A percentile compares a stretch with the other conserved stretches of the same genome.
Conservation (phyloP, 2,329 filamentous ascomycete species). For the Ambrosiella beaveri region DNA sequence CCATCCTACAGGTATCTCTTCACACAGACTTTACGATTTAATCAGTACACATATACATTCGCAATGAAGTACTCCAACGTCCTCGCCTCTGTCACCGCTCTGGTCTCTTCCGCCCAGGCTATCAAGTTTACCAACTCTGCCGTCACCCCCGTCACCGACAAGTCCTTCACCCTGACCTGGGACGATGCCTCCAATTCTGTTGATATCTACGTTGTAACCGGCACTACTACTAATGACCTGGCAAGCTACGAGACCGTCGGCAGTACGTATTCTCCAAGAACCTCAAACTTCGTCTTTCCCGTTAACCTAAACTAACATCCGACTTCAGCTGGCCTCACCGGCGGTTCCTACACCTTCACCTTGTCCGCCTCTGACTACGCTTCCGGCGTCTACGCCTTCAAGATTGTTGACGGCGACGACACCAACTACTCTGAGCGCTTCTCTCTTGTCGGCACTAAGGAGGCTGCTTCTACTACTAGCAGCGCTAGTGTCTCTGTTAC, state of each 20-base stretch:
- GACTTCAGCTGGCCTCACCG: conserved; percentile 20
- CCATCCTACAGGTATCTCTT: conserved; percentile 1
- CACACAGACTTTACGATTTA: conserved; percentile 1
- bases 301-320: not conserved
- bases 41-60: conserved; percentile 15
- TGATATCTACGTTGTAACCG: conserved; percentile 37
- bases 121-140: conserved; percentile 18
- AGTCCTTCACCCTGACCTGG: conserved; percentile 36
- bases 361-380: conserved; percentile 20
- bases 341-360: conserved; percentile 23
- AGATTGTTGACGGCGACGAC: conserved; percentile 24
- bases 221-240: conserved; percentile 27
- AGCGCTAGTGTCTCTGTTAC: not conserved
- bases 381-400: conserved; percentile 27
- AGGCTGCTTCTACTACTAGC: conserved; percentile 12
- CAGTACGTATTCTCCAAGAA: conserved; percentile 25
- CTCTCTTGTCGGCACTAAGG: conserved; percentile 18
- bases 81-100: conserved; percentile 31
- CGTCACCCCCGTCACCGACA: conserved; percentile 39
- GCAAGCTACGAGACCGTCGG: conserved; percentile 26
- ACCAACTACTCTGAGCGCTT: conserved; percentile 30
- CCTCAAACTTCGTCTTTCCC: not conserved
- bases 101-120: conserved; percentile 33
- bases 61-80: conserved; percentile 38
- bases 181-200: conserved; percentile 26